Percentiles rank a stretch among this genome's conserved stretches.
Evolutionary conservation across 1,284 basidiomycete species (phyloP).

Genomic region (Tilletia setariae): DNA sequence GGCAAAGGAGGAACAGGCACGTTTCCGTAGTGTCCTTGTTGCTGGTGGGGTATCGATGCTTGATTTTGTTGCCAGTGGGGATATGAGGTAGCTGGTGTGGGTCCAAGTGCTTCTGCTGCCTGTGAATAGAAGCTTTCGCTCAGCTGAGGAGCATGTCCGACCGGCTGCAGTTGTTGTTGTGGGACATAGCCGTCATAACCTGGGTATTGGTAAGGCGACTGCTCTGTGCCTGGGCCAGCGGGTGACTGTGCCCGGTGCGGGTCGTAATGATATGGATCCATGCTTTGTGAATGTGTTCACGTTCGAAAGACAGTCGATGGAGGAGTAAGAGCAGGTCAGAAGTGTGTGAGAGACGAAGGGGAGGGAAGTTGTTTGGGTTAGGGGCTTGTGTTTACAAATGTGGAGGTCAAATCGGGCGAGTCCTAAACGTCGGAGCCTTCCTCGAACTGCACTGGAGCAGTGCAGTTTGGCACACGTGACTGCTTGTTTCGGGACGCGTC

Average conservation of each 20-base stretch:
- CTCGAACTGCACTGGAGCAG: neutral
- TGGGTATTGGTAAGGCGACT: conserved; percentile 13
- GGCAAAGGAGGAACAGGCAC: conserved; percentile 11
- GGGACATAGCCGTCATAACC: conserved; percentile 11
- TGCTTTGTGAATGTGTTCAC: neutral
- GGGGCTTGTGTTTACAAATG: conserved; percentile 2
- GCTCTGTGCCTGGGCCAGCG: neutral
- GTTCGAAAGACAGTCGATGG: neutral
- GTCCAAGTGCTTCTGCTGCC: conserved; percentile 35
- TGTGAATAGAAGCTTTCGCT: conserved; percentile 46
- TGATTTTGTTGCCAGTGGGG: conserved; percentile 1
- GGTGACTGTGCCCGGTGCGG: conserved; percentile 13
- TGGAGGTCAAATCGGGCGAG: neutral
- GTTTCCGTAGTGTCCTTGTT: neutral
- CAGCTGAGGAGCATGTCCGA: conserved; percentile 33
- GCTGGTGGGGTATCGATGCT: neutral
- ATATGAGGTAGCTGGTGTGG: neutral
- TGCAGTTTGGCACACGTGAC: neutral
- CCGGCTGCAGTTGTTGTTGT: neutral
- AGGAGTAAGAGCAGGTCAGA: neutral
- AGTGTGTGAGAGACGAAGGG: neutral
- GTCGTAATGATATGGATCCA: conserved; percentile 11
- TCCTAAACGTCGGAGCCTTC: neutral
- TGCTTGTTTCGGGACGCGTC: neutral
- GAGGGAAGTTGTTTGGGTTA: neutral